phyloP scores from a whole-genome alignment of 2,329 filamentous ascomycete genomes.

The Knoxdaviesia capensis region DNA sequence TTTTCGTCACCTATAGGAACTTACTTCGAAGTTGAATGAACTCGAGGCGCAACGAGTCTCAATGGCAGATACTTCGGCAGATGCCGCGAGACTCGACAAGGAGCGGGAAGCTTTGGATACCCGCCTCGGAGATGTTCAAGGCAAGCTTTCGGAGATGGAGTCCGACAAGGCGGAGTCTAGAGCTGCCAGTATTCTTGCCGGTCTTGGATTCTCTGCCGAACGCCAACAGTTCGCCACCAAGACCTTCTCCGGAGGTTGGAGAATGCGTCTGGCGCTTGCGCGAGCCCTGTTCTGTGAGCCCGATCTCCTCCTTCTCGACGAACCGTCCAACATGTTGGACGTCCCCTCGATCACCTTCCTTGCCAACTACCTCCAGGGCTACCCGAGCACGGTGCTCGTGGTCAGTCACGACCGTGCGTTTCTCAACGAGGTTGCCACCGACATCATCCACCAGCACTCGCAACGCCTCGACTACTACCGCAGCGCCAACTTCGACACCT shows the following conservation, averaged over 20 bases:
- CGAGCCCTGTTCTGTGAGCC: conserved; percentile 96
- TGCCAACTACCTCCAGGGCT: conserved; percentile 81
- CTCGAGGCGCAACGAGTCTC: conserved; percentile 60
- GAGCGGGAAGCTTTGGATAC: conserved; percentile 81
- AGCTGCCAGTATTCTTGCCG: conserved; percentile 87
- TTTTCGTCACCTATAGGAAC: conserved; percentile 47
- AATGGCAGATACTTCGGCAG: conserved; percentile 79
- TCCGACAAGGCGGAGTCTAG: conserved; percentile 94
- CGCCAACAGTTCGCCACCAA: conserved; percentile 84
- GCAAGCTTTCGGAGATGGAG: conserved; percentile 93
- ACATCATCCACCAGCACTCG: conserved; percentile 97
- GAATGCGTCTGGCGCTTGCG: conserved; percentile 90
- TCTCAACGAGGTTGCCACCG: conserved; percentile 96
- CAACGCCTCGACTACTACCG: conserved; percentile 97
- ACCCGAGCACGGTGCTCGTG: conserved; percentile 86
- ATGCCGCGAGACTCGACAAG: conserved; percentile 66
- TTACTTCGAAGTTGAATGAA: conserved; percentile 51
- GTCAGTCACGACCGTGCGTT: conserved; percentile 98
- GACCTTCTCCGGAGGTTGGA: conserved; percentile 98
- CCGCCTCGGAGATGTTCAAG: conserved; percentile 77
- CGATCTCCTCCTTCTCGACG: conserved; percentile 85
- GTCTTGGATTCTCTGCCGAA: conserved; percentile 89
- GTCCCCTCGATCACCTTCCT: conserved; percentile 99
- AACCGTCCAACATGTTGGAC: conserved; percentile 99
- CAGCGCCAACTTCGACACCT: conserved; percentile 87